phyloP scores from a whole-genome alignment of 1,284 basidiomycete species.

The Testicularia cyperi region DNA sequence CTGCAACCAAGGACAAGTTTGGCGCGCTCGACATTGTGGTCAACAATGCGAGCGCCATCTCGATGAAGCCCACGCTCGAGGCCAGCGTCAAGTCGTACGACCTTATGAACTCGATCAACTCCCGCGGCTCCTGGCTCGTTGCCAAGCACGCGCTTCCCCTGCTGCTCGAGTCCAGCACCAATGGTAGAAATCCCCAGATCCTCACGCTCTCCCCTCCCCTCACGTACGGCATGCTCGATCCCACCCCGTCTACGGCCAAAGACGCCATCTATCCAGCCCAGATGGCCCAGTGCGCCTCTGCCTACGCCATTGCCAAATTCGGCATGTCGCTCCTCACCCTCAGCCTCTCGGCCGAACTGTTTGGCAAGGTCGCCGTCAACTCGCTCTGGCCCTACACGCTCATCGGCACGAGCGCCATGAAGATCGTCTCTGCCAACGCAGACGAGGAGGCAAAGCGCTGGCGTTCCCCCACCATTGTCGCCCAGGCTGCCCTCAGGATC shows the following conservation, averaged over 20 bases:
- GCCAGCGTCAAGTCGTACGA: conserved; percentile 46
- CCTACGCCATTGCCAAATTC: conserved; percentile 56
- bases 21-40: conserved; percentile 57
- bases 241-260: conserved; percentile 18
- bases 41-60: conserved; percentile 59
- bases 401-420: conserved; percentile 52
- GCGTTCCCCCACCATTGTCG: conserved; percentile 50
- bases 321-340: conserved; percentile 55
- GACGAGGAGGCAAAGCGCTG: conserved; percentile 35
- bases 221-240: conserved; percentile 29
- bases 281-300: conserved; percentile 26
- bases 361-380: conserved; percentile 45
- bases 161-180: conserved; percentile 31
- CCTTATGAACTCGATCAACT: conserved; percentile 50
- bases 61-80: conserved; percentile 37
- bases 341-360: conserved; percentile 51
- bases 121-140: conserved; percentile 54
- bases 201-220: conserved; percentile 55
- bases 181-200: conserved; percentile 53
- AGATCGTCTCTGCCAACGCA: conserved; percentile 43
- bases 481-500: conserved; percentile 51
- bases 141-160: conserved; percentile 53
- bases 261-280: conserved; percentile 28
- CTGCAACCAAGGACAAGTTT: conserved; percentile 33
- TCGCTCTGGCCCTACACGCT: conserved; percentile 50